Base-by-base conservation (phyloP, 1,284 basidiomycete genomes). In the Stereum hirsutum region DNA sequence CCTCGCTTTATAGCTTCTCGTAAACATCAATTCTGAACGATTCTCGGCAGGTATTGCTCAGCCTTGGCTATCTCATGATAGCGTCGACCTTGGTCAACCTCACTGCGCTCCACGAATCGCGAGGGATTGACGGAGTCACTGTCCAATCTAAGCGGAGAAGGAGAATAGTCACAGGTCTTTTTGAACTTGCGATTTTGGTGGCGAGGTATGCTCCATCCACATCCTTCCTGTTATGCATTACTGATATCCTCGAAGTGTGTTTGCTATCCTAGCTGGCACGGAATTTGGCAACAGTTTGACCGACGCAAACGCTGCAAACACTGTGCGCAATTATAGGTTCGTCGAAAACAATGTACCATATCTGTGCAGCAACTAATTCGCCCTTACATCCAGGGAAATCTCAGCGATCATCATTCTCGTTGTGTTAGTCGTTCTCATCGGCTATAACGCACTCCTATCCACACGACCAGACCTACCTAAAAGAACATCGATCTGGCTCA, bases 61-160 rank as follows among this genome's bases (percentile, higher is more conserved):
- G 39, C 12, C 21, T 41, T n/a, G 39, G 39, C 11, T 41, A 31
- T 21, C 24, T 41, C 17, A 41, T 41, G 4, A 26, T 30, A 11
- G 28, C 28, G 11, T 31, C 28, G 11, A 27, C 26, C 10, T 11
- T 31, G 15, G 28, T 41, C 17, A 28, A 30, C 12, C 27, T 41
- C 24, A 30, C 17, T 4, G 39, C 20, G 17, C 17, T 20, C 17
- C 39, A 41, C 15, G 10, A 19, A 6, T 8, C 17, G 8, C 27
- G 39, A 19, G n/a, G n/a, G n/a, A 11, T 14, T 19, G 28, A 41
- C 27, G 39, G 39, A n/a, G 39, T 19, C 19, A 30, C 30, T 19
- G 14, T 21, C 2, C 6, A 3, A 5, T 26, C 27, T 12, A 14
- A 21, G 14, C 3, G 8, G 26, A 21, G n/a, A n/a, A n/a, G 19